Percentiles rank a stretch among this genome's conserved stretches.
These are phyloP conservation scores for Scenedesmus sp. DNA, from an alignment of 163 green algal species.

Conservation along the genomic window DNA sequence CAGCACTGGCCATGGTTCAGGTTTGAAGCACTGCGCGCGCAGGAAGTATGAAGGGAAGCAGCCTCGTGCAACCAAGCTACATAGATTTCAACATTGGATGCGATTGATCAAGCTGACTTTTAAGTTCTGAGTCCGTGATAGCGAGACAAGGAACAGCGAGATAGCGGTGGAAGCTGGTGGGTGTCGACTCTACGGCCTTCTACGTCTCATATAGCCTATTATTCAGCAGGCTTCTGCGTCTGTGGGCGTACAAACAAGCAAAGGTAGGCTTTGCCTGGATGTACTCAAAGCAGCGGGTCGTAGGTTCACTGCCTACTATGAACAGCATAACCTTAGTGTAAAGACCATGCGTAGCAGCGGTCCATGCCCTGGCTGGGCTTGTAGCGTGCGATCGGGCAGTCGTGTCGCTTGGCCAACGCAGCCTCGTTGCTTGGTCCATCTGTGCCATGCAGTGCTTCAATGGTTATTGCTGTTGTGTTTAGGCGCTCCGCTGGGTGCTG, in stretches of 20 bases:
- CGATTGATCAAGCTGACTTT: neutral
- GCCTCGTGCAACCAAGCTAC: no score
- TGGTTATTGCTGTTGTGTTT: neutral
- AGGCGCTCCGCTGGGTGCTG: neutral
- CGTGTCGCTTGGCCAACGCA: neutral
- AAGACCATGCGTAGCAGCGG: neutral
- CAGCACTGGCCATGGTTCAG: no score
- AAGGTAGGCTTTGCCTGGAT: neutral
- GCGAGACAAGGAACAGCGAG: neutral
- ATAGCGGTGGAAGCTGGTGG: neutral
- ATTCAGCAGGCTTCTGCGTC: neutral
- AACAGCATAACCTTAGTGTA: neutral
- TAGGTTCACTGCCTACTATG: neutral
- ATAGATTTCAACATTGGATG: no score
- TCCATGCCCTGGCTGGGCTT: neutral
- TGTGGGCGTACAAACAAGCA: neutral
- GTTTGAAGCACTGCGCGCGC: no score
- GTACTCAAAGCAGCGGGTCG: neutral
- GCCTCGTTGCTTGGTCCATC: neutral
- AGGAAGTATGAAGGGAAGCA: no score
- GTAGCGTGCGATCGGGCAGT: neutral
- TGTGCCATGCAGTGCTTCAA: neutral
- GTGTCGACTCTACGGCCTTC: neutral
- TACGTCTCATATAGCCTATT: neutral
- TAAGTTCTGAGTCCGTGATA: neutral